These are phyloP conservation scores for Saitozyma sp. DNA, from an alignment of 768 basidiomycete species.

Conservation along the genomic window DNA sequence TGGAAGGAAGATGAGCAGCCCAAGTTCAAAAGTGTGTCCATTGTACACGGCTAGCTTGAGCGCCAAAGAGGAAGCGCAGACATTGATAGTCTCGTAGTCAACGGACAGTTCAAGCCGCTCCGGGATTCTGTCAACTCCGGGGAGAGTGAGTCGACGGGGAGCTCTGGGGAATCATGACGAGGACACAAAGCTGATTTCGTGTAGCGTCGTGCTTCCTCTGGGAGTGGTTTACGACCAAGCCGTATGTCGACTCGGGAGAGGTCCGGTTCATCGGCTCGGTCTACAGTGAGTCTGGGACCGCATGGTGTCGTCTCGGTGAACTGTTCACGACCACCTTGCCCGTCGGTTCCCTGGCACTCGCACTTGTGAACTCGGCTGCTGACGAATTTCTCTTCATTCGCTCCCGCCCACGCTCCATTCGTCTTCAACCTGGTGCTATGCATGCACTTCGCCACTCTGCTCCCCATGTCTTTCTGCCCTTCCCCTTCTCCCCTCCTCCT, in stretches of 20 bases:
- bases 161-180: too few relatives aligned
- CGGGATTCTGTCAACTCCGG: conserved; percentile 85
- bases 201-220: conserved; percentile 40
- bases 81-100: conserved; percentile 34
- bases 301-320: not conserved
- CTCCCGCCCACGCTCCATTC: not conserved
- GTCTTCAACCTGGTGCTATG: too few relatives aligned
- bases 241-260: conserved; percentile 75
- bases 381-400: not conserved
- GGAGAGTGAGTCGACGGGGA: conserved; percentile 57
- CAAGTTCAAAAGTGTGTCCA: conserved; percentile 64
- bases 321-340: not conserved
- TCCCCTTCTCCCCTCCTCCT: not conserved
- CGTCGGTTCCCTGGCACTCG: not conserved
- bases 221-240: conserved; percentile 71
- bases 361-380: conserved; percentile 45
- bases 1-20: conserved; percentile 61
- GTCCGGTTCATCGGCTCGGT: conserved; percentile 73
- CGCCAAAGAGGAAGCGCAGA: not conserved
- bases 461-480: not conserved
- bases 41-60: conserved; percentile 11
- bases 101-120: conserved; percentile 56
- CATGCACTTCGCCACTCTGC: not conserved
- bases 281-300: conserved; percentile 31
- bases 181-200: not conserved